A percentile compares a stretch with the other conserved stretches of the same genome.
Evolutionary conservation across 257 asterid species (phyloP).

Genomic region (Przewalskia tangutica): DNA sequence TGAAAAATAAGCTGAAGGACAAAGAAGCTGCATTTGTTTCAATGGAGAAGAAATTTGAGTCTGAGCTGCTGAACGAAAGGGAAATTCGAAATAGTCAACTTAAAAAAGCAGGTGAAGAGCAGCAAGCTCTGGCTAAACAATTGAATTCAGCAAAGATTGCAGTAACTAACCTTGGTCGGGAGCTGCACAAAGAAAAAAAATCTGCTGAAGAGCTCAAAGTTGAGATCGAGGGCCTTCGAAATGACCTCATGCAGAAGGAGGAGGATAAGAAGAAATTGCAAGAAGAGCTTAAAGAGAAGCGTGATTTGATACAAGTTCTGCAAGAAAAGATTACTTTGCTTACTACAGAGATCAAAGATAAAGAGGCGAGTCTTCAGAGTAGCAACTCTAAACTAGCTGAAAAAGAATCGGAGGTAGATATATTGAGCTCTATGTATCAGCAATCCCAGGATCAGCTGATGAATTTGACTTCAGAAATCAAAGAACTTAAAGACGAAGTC

Average conservation of each 20-base stretch:
- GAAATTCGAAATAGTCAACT: slow-evolving; percentile 34
- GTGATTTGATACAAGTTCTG: slow-evolving; percentile 30
- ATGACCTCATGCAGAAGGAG: slow-evolving; percentile 20
- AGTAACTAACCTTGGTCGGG: slow-evolving; percentile 28
- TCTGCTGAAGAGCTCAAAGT: slow-evolving; percentile 33
- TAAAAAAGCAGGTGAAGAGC: slow-evolving; percentile 33
- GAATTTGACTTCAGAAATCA: slow-evolving; percentile 32
- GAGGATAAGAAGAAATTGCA: slow-evolving; percentile 42
- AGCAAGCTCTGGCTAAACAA: slow-evolving; percentile 31
- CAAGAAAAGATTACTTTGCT: slow-evolving; percentile 48
- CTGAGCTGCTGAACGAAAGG: slow-evolving; percentile 46
- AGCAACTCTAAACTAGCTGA: slow-evolving; percentile 30
- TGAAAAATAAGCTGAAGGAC: slow-evolving; percentile 46
- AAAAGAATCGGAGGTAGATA: slow-evolving; percentile 36
- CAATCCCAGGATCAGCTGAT: slow-evolving; percentile 34
- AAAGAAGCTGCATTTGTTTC: slow-evolving; percentile 40
- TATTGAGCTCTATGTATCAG: slow-evolving; percentile 22
- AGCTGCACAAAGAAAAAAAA: slow-evolving; percentile 38
- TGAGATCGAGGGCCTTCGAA: slow-evolving; percentile 34
- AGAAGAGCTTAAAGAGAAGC: slow-evolving; percentile 48
- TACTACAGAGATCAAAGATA: slow-evolving; percentile 45
- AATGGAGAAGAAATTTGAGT: slow-evolving; percentile 35
- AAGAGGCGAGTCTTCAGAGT: slow-evolving; percentile 27
- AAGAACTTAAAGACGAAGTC: slow-evolving; percentile 32
- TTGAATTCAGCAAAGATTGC: slow-evolving; percentile 32